Evolutionary conservation across 1,284 basidiomycete genomes (phyloP).

Genomic region (Boletus holoroseus): DNA sequence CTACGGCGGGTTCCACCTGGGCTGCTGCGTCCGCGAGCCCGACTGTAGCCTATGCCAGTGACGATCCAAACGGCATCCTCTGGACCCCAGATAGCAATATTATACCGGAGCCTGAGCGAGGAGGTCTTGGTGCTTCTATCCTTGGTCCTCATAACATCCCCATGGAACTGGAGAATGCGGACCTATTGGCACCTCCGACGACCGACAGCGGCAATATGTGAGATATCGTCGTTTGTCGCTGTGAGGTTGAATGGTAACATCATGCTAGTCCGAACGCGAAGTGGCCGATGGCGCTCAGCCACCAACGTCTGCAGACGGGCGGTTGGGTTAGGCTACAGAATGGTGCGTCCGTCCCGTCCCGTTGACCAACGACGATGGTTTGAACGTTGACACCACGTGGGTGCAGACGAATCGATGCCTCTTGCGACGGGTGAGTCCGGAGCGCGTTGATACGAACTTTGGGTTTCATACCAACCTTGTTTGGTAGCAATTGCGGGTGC

Average conservation of each 20-base stretch:
- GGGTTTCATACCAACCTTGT: not conserved
- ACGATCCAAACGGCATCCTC: conserved; percentile 27
- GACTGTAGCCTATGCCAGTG: conserved; percentile 28
- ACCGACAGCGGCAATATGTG: conserved; percentile 44
- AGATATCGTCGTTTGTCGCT: not conserved
- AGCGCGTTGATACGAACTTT: not conserved
- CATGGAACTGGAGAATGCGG: conserved; percentile 45
- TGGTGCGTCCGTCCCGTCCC: conserved; percentile 17
- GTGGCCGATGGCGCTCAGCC: conserved; percentile 54
- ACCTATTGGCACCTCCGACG: conserved; percentile 45
- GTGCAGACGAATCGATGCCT: not conserved
- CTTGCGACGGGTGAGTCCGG: not conserved
- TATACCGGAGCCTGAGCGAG: conserved; percentile 35
- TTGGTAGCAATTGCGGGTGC: conserved; percentile 33
- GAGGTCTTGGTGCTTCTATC: conserved; percentile 36
- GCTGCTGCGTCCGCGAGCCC: conserved; percentile 19
- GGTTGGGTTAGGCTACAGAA: conserved; percentile 53
- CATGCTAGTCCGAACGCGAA: conserved; percentile 37
- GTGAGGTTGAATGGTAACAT: not conserved
- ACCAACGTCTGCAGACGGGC: conserved; percentile 46
- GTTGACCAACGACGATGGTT: not conserved
- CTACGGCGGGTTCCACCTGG: conserved; percentile 12
- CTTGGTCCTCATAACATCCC: conserved; percentile 46
- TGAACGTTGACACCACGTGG: not conserved
- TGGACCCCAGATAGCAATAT: conserved; percentile 25